Percentiles rank a stretch among this genome's conserved stretches.
Conservation (phyloP, 129 eudicot genomes). For the Chrysanthemum makinoi region DNA sequence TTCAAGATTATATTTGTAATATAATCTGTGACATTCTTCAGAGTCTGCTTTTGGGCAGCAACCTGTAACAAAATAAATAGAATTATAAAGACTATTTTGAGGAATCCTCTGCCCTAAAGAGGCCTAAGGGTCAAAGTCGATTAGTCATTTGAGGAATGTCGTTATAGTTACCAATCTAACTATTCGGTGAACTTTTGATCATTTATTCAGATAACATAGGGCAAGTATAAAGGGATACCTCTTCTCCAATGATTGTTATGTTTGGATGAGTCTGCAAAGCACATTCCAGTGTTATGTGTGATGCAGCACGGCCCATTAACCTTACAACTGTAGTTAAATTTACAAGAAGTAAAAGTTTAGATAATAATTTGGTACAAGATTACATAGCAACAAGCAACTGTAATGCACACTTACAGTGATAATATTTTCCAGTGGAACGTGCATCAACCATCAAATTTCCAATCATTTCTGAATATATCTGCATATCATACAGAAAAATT, state of each 20-base stretch:
- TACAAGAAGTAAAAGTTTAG: constrained; percentile 8
- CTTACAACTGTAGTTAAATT: constrained; percentile 66
- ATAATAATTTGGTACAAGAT: constrained; percentile 8
- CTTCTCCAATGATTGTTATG: constrained; percentile 92
- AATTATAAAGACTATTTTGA: no score
- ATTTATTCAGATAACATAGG: not conserved
- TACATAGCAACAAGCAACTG: not conserved
- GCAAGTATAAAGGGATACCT: constrained; percentile 41
- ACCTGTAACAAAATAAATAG: constrained; percentile 53
- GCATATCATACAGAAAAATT: constrained; percentile 7
- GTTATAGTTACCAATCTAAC: no score
- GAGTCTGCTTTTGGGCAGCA: constrained; percentile 68
- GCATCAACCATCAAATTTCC: constrained; percentile 98
- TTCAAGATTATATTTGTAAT: constrained; percentile 79
- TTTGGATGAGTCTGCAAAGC: constrained; percentile 99
- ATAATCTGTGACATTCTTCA: constrained; percentile 77
- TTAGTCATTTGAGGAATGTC: no score
- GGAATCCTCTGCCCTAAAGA: no score
- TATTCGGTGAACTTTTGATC: not conserved
- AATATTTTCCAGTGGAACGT: constrained; percentile 97
- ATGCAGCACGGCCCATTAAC: constrained; percentile 99
- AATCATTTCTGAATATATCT: constrained; percentile 95
- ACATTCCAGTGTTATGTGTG: constrained; percentile 97
- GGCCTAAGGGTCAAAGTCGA: no score
- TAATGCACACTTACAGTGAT: constrained; percentile 66